Percentiles rank a stretch among this genome's conserved stretches.
These are phyloP conservation scores for Pascua sp. DNA, from an alignment of 1,284 basidiomycete genomes.

Conservation along the genomic window DNA sequence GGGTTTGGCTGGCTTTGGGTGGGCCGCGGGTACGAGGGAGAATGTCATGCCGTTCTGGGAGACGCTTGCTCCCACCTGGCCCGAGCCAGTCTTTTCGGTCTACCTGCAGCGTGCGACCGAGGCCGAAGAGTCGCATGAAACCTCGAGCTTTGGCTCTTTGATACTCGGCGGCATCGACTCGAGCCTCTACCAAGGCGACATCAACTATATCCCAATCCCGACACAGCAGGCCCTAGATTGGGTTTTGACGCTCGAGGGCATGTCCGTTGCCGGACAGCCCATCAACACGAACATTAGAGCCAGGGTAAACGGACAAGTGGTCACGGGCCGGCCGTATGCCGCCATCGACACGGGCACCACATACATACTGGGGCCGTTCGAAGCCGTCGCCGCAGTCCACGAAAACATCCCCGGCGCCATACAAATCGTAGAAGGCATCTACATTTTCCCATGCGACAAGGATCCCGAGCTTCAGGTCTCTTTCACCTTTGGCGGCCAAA, in stretches of 20 bases:
- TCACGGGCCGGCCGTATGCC: neutral
- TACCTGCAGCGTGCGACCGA: neutral
- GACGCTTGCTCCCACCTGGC: neutral
- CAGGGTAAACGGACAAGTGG: neutral
- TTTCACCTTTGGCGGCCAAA: conserved; percentile 6
- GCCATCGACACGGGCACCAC: conserved; percentile 28
- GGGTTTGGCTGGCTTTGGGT: too few relatives aligned
- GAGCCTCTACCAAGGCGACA: too few relatives aligned
- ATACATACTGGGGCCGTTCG: conserved; percentile 19
- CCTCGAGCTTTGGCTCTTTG: too few relatives aligned
- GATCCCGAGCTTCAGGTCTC: conserved; percentile 1
- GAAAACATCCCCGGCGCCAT: conserved; percentile 12
- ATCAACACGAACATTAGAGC: too few relatives aligned
- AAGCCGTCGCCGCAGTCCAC: conserved; percentile 19
- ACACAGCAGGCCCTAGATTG: too few relatives aligned
- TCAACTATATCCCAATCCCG: too few relatives aligned
- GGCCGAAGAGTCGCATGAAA: too few relatives aligned
- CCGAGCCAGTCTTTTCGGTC: neutral
- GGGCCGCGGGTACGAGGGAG: too few relatives aligned
- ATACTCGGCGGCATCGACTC: too few relatives aligned
- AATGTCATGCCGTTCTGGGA: conserved; percentile 2
- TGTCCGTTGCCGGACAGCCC: too few relatives aligned
- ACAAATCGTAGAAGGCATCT: neutral
- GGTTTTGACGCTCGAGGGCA: too few relatives aligned
- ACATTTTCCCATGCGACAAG: conserved; percentile 22